Evolutionary conservation across 2,329 filamentous ascomycete species (phyloP), one percentile per base, ranked within the genome.

Genomic region (Penicillium paneum): DNA sequence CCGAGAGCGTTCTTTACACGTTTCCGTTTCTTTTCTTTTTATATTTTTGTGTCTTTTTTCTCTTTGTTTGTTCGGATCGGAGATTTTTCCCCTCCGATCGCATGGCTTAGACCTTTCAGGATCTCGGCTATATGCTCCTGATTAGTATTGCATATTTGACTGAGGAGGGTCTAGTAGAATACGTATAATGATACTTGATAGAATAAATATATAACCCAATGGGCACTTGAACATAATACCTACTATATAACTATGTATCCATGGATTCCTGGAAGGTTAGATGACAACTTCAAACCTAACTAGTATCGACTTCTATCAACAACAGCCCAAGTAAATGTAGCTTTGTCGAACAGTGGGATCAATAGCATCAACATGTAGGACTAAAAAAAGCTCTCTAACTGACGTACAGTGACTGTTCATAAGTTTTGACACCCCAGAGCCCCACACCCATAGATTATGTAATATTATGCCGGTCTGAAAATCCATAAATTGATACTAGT

Each of bases 1-100:
- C 53, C 53, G 53, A 55, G 47, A 31, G 36, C 47, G 42, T 41
- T 36, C 41, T 35, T 51, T 34, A 29, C 38, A 38, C 36, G 17
- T 28, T 44, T 13, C 6, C 12, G 12, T 31, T 15, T 12, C 6
- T 13, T 17, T 29, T n/a, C 8, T 24, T 47, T 21, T 45, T n/a
- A 28, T 29, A 21, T 11, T 24, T 26, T 15, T 32, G 1, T 24
- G 1, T 5, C 21, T 46, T 38, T 31, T 13, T 17, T 29, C 6
- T 8, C 8, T 17, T 43, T 21, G 21, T 28, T 34, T 29, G 8
- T 7, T 26, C 7, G 26, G 24, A 38, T 55, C 59, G 57, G 53
- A 59, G 29, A 53, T 48, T 59, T 52, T 54, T 54, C 11, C 32
- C 19, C 53, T 57, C 54, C 58, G 51, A 62, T 60, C 49, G 28